Percentiles rank a stretch among this genome's conserved stretches.
These are phyloP conservation scores for Xanthoconium stramineum DNA, from an alignment of 768 basidiomycete species.

Conservation along the genomic window DNA sequence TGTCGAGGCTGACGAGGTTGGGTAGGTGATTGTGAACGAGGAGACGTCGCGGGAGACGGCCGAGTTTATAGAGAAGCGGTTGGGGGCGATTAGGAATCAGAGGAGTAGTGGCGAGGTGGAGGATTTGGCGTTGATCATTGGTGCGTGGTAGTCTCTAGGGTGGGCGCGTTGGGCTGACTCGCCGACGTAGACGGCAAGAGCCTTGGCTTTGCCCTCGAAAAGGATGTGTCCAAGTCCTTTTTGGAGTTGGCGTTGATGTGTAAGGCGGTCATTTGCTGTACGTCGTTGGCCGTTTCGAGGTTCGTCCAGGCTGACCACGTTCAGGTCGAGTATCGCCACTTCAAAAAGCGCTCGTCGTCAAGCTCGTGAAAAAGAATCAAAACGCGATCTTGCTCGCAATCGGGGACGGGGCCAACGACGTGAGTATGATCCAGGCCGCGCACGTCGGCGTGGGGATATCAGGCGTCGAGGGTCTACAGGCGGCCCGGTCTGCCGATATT, in stretches of 20 bases:
- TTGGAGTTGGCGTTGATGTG: constrained; percentile 96
- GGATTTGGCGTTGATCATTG: constrained; percentile 92
- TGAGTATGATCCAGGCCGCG: constrained; percentile 98
- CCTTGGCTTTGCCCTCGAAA: constrained; percentile 87
- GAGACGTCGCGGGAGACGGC: constrained; percentile 76
- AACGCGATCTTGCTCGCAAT: constrained; percentile 94
- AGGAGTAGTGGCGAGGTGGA: constrained; percentile 88
- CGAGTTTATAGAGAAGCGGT: constrained; percentile 83
- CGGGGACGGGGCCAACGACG: constrained; percentile 97
- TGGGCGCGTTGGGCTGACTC: neutral
- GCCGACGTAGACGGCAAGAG: constrained; percentile 82
- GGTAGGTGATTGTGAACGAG: constrained; percentile 79
- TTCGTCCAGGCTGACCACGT: neutral
- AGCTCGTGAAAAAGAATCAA: constrained; percentile 97
- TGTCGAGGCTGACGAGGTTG: no score
- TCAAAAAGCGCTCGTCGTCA: constrained; percentile 96
- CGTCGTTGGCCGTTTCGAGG: neutral
- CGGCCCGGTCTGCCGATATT: constrained; percentile 94
- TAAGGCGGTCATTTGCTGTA: constrained; percentile 97
- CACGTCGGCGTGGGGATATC: constrained; percentile 98
- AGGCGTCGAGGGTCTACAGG: constrained; percentile 97
- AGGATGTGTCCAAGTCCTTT: constrained; percentile 85
- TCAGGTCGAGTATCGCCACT: constrained; percentile 91
- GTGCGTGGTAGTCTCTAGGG: constrained; percentile 38
- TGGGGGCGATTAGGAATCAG: constrained; percentile 92